Evolutionary conservation across 768 basidiomycete species (phyloP).

Genomic region (Multifurca ochricompacta): DNA sequence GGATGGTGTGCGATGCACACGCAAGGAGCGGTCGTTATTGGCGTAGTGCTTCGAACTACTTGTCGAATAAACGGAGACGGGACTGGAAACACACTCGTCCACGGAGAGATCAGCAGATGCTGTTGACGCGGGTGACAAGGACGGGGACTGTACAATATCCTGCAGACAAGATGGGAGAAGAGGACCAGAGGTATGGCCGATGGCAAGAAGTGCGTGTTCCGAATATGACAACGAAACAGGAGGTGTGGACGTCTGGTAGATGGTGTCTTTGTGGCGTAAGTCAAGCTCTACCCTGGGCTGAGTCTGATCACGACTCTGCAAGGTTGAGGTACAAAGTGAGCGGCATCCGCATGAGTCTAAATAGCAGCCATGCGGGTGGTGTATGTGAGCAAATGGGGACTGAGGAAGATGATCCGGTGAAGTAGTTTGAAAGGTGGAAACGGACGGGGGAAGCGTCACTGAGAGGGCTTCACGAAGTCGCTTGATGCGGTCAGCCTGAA

Average conservation of each 20-base stretch:
- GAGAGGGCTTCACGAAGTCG: conserved; percentile 64
- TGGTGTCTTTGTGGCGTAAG: conserved; percentile 43
- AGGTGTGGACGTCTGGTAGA: conserved; percentile 63
- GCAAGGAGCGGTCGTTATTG: conserved; percentile 11
- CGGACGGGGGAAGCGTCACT: conserved; percentile 9
- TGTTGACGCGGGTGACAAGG: conserved; percentile 44
- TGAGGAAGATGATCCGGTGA: neutral
- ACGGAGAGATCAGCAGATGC: conserved; percentile 58
- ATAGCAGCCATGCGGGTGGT: neutral
- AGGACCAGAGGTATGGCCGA: conserved; percentile 28
- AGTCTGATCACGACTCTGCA: conserved; percentile 8
- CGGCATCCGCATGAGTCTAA: neutral
- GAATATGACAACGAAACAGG: conserved; percentile 31
- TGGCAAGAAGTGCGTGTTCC: conserved; percentile 20
- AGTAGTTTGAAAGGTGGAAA: neutral
- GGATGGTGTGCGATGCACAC: conserved; percentile 14
- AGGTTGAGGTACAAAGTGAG: neutral
- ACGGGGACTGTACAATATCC: conserved; percentile 64
- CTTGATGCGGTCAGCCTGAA: conserved; percentile 79
- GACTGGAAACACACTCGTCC: conserved; percentile 38
- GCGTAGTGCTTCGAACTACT: conserved; percentile 9
- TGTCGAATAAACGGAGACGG: conserved; percentile 13
- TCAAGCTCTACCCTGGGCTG: conserved; percentile 36
- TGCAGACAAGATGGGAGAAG: conserved; percentile 74
- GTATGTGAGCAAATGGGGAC: neutral